These are phyloP conservation scores for Immersiporthe knoxdaviesiana DNA, from an alignment of 2,329 filamentous ascomycete species.

Conservation along the genomic window DNA sequence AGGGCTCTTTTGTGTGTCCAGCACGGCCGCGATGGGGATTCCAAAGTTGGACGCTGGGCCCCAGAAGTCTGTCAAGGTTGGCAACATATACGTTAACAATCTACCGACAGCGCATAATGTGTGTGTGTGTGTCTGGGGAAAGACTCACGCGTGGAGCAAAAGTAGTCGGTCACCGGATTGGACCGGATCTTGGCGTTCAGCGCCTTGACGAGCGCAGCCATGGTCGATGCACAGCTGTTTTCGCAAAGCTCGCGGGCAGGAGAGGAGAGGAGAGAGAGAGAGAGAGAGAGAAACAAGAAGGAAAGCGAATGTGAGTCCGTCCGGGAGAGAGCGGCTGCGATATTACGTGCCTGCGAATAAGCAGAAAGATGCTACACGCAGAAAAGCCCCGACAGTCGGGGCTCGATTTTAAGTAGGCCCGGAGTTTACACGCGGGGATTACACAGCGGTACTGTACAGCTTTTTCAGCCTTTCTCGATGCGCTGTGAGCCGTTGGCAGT, in stretches of 20 bases:
- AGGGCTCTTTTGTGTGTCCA: slow-evolving; percentile 84
- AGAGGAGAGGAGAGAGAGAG: not conserved
- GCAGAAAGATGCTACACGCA: not conserved
- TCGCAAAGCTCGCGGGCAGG: not conserved
- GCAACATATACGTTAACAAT: not conserved
- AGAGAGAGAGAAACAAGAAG: not conserved
- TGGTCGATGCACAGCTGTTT: not conserved
- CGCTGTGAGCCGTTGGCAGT: not conserved
- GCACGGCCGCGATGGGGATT: slow-evolving; percentile 79
- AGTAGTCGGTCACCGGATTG: slow-evolving; percentile 75
- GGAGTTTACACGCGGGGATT: slow-evolving; percentile 1
- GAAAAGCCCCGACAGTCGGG: not conserved
- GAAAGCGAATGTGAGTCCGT: not conserved
- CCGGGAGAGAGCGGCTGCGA: not conserved
- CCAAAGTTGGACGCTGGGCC: slow-evolving; percentile 87
- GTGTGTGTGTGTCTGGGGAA: not conserved
- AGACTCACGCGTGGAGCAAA: slow-evolving; percentile 85
- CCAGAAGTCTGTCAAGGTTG: slow-evolving; percentile 75
- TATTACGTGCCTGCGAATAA: not conserved
- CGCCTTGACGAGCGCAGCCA: slow-evolving; percentile 69
- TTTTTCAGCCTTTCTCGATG: not conserved
- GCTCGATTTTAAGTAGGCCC: not conserved
- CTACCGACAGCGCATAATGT: not conserved
- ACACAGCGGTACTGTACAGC: not conserved
- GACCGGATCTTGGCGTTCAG: slow-evolving; percentile 84